Base-by-base conservation (phyloP, 176 grass and related monocot species). In the Thalia dealbata region DNA sequence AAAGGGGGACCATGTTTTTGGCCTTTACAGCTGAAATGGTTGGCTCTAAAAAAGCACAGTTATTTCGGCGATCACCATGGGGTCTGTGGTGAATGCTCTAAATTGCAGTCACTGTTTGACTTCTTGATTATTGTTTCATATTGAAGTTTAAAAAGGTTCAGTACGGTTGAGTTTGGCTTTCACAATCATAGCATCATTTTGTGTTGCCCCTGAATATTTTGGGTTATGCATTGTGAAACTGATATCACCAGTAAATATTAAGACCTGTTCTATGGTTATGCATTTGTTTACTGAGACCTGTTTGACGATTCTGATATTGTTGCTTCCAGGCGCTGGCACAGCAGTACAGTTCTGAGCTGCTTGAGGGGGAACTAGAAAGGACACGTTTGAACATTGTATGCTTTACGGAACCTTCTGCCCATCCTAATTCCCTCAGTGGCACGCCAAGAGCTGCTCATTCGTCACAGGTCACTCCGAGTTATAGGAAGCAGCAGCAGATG, bases 311-410 rank as follows among this genome's bases (percentile, higher is more conserved):
- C 32, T 63, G 25, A 60, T 61, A 48, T 76, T 51, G n/a, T 25
- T 58, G 24, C 18, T 67, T 63, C 21, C 75, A 99, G 95, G 81
- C 64, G 52, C 76, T 95, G 80, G 79, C 88, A 43, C 95, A 99
- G 75, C 87, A 99, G 78, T 93, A 75, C 60, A 86, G 85, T 76
- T 79, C 75, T 3, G 85, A 99, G 67, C 77, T 99, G 61, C 81
- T 99, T 50, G 87, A 91, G 83, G 86, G 76, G 74, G 95, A 99
- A 70, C 64, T 99, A 71, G 88, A 99, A 75, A 91, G 85, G 76
- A 99, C 90, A 67, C 80, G 85, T 45, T 78, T 99, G 73, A 99
- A 99, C 79, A 89, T 99, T 70, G 86, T 88, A 16, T 99, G 95
- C 71, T 99, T 99, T 81, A 85, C 91, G 87, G 90, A 95, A 24